phyloP scores from a whole-genome alignment of 441 rosid species.

The Omphalea diandra region DNA sequence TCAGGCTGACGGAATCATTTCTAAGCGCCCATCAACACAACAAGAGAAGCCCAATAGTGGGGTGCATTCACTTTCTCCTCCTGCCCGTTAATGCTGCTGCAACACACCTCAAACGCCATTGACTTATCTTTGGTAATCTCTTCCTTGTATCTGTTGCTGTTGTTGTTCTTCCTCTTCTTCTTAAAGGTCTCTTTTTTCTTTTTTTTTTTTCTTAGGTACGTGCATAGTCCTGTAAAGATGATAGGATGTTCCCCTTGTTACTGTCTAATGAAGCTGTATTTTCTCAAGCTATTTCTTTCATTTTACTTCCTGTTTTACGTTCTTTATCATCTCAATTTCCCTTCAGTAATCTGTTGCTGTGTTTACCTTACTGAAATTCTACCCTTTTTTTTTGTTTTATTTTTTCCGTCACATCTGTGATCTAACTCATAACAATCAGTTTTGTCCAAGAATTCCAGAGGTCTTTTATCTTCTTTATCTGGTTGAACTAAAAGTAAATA shows the following conservation, averaged over 20 bases:
- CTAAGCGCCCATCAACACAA: conserved; percentile 5
- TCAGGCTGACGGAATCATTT: conserved; percentile 13
- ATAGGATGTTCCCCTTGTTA: neutral
- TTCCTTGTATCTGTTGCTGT: neutral
- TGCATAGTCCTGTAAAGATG: conserved; percentile 15
- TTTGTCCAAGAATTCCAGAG: too few species aligned
- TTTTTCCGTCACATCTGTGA: too few species aligned
- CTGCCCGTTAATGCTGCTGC: neutral
- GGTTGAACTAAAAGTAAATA: too few species aligned
- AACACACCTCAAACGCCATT: conserved; percentile 21
- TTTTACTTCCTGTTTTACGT: neutral
- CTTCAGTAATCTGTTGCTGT: neutral
- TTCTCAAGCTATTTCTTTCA: neutral
- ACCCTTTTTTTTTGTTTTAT: too few species aligned
- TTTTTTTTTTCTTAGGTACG: too few species aligned
- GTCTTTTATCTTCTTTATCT: too few species aligned
- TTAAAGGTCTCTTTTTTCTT: too few species aligned
- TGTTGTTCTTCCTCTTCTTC: neutral
- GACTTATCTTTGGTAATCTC: neutral
- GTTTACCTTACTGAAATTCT: too few species aligned
- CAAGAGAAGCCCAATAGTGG: conserved; percentile 24
- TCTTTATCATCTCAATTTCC: neutral
- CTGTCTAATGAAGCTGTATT: neutral
- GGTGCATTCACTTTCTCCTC: neutral
- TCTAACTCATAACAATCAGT: too few species aligned